phyloP scores from a whole-genome alignment of 179 eudicot species.

The Vitellaria paradoxa region DNA sequence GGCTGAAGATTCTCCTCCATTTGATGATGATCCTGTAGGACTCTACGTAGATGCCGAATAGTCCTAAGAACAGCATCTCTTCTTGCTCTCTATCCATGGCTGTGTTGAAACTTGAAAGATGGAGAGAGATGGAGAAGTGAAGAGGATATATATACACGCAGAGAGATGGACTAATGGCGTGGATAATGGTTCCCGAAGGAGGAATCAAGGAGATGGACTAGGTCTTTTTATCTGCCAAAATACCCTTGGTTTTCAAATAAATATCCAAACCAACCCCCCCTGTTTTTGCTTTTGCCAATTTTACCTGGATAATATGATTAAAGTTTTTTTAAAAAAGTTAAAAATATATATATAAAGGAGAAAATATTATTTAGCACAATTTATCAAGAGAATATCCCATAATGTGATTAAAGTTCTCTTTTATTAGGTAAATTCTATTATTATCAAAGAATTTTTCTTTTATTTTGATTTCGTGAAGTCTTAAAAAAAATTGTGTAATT shows the following conservation, averaged over 20 bases:
- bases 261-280: background rate
- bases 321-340: too few species aligned
- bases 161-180: background rate
- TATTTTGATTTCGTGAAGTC: too few species aligned
- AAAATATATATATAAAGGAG: too few species aligned
- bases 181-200: background rate
- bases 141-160: background rate
- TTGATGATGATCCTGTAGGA: conserved; percentile 21
- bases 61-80: conserved; percentile 30
- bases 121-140: background rate
- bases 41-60: conserved; percentile 24
- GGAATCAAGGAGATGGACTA: background rate
- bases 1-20: conserved; percentile 35
- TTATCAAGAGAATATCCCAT: too few species aligned
- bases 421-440: too few species aligned
- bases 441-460: too few species aligned
- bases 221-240: background rate
- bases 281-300: background rate
- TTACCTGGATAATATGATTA: background rate
- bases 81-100: conserved; percentile 26
- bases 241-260: background rate
- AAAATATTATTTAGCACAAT: too few species aligned
- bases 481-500: too few species aligned
- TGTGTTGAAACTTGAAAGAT: background rate
- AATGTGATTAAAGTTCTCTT: too few species aligned